phyloP scores from a whole-genome alignment of 176 grass and related monocot genomes.

The Paspalum notatum region DNA sequence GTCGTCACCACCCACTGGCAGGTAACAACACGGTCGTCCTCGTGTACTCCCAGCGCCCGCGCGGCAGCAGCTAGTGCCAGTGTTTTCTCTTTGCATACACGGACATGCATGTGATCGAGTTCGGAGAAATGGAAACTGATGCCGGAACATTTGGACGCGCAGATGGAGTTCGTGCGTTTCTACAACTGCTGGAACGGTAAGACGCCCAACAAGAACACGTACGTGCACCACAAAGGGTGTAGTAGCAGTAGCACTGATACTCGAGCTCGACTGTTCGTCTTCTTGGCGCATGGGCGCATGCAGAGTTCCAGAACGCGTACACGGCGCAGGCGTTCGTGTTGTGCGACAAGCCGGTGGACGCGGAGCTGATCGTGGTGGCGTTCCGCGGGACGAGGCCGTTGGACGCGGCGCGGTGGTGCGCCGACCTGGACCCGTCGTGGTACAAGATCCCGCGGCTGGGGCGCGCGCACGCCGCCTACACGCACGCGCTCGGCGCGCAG shows the following conservation, averaged over 20 bases:
- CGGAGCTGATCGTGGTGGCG: conserved; percentile 62
- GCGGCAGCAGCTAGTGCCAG: too few species aligned
- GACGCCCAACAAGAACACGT: background rate
- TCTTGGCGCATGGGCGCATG: background rate
- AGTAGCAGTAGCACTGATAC: too few species aligned
- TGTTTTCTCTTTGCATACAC: background rate
- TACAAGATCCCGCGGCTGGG: conserved; percentile 63
- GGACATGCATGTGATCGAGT: background rate
- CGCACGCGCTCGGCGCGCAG: conserved; percentile 61
- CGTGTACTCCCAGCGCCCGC: too few species aligned
- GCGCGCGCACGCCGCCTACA: conserved; percentile 51
- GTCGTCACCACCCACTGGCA: conserved; percentile 49
- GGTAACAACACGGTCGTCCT: background rate
- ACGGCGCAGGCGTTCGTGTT: conserved; percentile 55
- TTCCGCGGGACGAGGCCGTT: conserved; percentile 61
- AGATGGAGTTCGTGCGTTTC: conserved; percentile 66
- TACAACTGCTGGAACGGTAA: conserved; percentile 74
- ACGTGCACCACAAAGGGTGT: too few species aligned
- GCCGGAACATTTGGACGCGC: background rate
- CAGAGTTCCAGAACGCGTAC: conserved; percentile 54
- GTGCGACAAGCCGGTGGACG: conserved; percentile 49
- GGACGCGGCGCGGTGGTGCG: conserved; percentile 53
- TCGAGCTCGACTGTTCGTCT: too few species aligned
- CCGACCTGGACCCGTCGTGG: conserved; percentile 68
- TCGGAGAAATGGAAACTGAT: background rate